phyloP scores from a whole-genome alignment of 345 rosid genomes.

The Cardamine chenopodiifolia region DNA sequence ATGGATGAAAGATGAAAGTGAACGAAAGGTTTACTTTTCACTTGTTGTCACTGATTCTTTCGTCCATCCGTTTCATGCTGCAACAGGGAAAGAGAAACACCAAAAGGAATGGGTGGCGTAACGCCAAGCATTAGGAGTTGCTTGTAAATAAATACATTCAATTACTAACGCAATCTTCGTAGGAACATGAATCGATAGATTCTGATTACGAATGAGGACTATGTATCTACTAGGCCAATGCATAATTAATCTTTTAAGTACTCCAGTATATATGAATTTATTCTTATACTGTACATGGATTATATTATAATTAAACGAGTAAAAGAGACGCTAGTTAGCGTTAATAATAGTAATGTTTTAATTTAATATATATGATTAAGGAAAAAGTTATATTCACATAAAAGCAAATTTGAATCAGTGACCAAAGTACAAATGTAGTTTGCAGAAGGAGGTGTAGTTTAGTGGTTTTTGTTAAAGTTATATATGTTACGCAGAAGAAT shows the following conservation, averaged over 20 bases:
- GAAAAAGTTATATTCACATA: background rate
- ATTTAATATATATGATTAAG: no score
- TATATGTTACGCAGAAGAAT: background rate
- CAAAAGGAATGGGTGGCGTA: constrained; percentile 7
- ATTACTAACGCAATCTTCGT: background rate
- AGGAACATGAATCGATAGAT: background rate
- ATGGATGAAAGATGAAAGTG: constrained; percentile 11
- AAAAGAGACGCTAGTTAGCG: background rate
- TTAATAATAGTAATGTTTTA: no score
- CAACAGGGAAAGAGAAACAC: constrained; percentile 28
- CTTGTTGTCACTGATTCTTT: constrained; percentile 50
- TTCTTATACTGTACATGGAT: background rate
- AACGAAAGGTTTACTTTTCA: background rate
- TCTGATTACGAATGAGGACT: background rate
- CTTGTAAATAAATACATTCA: constrained; percentile 2
- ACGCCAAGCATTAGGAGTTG: constrained; percentile 9
- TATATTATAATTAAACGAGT: background rate
- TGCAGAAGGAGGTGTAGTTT: background rate
- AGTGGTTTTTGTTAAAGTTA: background rate
- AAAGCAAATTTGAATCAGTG: background rate
- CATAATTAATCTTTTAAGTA: no score
- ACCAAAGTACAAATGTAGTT: background rate
- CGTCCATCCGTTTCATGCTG: constrained; percentile 60
- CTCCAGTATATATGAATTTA: background rate
- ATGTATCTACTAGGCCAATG: background rate